These are phyloP conservation scores for Urostyla sp. DNA, from an alignment of 73 alveolate species.

Conservation along the genomic window DNA sequence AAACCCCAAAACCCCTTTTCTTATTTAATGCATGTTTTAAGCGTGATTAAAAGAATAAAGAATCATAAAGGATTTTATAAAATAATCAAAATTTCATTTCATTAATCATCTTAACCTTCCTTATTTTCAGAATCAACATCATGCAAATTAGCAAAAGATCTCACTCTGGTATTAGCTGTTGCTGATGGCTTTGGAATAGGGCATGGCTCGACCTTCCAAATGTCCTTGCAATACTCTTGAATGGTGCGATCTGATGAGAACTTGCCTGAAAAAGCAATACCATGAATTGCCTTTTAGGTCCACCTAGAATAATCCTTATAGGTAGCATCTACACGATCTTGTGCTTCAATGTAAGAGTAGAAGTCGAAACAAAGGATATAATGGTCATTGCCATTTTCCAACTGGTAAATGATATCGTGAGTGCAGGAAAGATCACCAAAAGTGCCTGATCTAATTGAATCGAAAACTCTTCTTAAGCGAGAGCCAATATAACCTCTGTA, in stretches of 20 bases:
- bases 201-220: constrained; percentile 74
- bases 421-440: constrained; percentile 82
- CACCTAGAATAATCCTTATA: constrained; percentile 82
- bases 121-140: not conserved
- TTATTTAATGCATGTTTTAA: too few species aligned
- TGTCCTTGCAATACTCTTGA: constrained; percentile 86
- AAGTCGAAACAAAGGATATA: constrained; percentile 78
- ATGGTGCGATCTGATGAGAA: constrained; percentile 94
- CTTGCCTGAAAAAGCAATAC: constrained; percentile 86
- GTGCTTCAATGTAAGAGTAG: constrained; percentile 71
- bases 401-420: constrained; percentile 74
- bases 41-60: too few species aligned
- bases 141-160: constrained; percentile 69
- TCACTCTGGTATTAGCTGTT: constrained; percentile 63
- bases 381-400: constrained; percentile 77
- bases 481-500: constrained; percentile 77
- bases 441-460: constrained; percentile 77
- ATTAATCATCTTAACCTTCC: too few species aligned
- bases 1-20: too few species aligned
- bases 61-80: too few species aligned
- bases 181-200: constrained; percentile 71
- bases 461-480: constrained; percentile 81
- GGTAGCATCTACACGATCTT: constrained; percentile 77
- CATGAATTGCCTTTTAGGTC: constrained; percentile 85
- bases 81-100: too few species aligned